Conservation (phyloP, 306 rosid species). For the Purshia tridentata region DNA sequence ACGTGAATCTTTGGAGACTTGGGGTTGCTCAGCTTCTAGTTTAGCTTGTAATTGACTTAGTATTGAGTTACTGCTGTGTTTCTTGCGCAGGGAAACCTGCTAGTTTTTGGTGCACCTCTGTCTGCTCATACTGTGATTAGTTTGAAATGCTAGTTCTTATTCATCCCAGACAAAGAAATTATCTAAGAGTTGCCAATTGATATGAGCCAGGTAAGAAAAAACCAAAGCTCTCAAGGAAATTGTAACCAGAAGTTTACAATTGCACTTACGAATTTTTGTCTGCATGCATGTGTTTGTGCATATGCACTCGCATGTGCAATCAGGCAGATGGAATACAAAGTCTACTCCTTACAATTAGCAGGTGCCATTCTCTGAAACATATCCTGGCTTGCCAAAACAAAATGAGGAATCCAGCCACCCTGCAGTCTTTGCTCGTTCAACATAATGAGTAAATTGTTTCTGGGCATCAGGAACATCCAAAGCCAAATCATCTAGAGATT, state of each 20-base stretch:
- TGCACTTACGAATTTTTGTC: not conserved
- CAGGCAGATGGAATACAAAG: too few relatives aligned
- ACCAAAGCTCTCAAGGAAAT: not conserved
- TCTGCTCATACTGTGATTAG: not conserved
- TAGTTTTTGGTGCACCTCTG: not conserved
- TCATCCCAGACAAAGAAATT: not conserved
- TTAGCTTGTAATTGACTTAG: not conserved
- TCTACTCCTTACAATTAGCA: not conserved
- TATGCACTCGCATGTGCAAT: not conserved
- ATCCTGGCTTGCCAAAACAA: slow-evolving; percentile 33
- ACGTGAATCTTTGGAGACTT: not conserved
- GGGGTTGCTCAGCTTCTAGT: not conserved
- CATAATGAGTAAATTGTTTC: slow-evolving; percentile 43
- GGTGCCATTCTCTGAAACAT: slow-evolving; percentile 40
- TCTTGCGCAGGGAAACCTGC: not conserved
- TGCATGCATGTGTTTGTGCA: not conserved
- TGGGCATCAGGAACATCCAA: slow-evolving; percentile 76
- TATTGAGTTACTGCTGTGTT: not conserved
- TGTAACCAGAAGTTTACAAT: not conserved
- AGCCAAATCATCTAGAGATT: slow-evolving; percentile 67
- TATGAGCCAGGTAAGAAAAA: not conserved
- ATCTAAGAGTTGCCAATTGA: not conserved
- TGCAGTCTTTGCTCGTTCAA: slow-evolving; percentile 46
- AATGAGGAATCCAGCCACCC: slow-evolving; percentile 70
- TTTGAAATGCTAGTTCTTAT: not conserved